phyloP scores from a whole-genome alignment of 2,329 filamentous ascomycete genomes.

The Alternaria alternata region DNA sequence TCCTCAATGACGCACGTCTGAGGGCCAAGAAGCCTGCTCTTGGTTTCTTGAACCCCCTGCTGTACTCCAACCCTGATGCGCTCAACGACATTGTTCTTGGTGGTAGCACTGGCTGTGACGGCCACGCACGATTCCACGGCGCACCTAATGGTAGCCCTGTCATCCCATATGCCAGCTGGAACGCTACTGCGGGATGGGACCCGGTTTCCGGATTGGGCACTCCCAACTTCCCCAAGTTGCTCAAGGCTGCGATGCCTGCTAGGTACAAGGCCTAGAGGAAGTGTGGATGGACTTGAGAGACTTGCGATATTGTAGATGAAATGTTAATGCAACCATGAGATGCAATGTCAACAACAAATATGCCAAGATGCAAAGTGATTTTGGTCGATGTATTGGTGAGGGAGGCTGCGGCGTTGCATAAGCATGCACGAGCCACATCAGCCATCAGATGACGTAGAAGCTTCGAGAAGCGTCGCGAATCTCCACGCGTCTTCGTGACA shows the following conservation, averaged over 20 bases:
- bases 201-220: constrained; percentile 44
- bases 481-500: constrained; percentile 30
- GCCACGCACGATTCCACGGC: constrained; percentile 34
- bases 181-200: constrained; percentile 47
- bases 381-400: neutral
- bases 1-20: constrained; percentile 69
- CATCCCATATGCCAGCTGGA: constrained; percentile 42
- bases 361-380: neutral
- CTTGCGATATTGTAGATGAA: neutral
- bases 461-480: constrained; percentile 37
- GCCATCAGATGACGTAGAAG: constrained; percentile 20
- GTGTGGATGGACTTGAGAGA: too few relatives aligned
- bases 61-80: constrained; percentile 59
- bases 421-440: constrained; percentile 12
- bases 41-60: constrained; percentile 68
- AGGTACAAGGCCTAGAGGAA: constrained; percentile 29
- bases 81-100: constrained; percentile 58
- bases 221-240: constrained; percentile 41
- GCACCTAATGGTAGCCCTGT: constrained; percentile 41
- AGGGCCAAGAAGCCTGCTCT: constrained; percentile 58
- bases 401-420: constrained; percentile 31
- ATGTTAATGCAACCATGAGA: neutral
- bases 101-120: constrained; percentile 49
- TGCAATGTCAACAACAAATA: accelerated
- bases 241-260: constrained; percentile 37